phyloP scores from a whole-genome alignment of 2,329 filamentous ascomycete genomes.

The Cladosporium sp. region DNA sequence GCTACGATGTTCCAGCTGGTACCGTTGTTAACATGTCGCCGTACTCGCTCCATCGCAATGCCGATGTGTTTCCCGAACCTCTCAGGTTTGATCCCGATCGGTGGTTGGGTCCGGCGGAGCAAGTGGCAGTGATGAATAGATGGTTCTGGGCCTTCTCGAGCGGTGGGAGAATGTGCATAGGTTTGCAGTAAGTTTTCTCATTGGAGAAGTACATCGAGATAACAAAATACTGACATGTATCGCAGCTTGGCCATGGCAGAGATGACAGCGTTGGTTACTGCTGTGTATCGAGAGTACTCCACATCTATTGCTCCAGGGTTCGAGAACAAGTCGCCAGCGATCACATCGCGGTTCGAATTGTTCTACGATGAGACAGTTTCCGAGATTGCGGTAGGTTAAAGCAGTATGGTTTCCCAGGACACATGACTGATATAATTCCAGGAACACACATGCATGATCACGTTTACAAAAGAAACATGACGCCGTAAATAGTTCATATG shows the following conservation, averaged over 20 bases:
- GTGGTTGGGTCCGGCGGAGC: constrained; percentile 45
- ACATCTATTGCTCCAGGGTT: constrained; percentile 39
- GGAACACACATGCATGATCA: constrained; percentile 23
- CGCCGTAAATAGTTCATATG: no score
- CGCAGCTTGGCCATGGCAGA: constrained; percentile 53
- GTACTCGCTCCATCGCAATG: constrained; percentile 52
- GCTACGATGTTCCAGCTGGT: constrained; percentile 43
- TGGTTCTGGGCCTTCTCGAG: constrained; percentile 54
- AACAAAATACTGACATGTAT: neutral
- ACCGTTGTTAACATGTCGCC: constrained; percentile 51
- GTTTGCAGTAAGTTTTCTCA: constrained; percentile 33
- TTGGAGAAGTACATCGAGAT: neutral
- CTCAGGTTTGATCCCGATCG: constrained; percentile 51
- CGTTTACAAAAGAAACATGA: constrained; percentile 14
- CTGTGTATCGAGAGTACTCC: constrained; percentile 48
- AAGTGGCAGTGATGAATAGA: constrained; percentile 35
- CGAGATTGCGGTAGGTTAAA: constrained; percentile 29
- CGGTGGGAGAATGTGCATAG: constrained; percentile 52
- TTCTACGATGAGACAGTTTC: constrained; percentile 41
- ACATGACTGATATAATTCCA: neutral
- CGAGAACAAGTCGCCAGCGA: constrained; percentile 41
- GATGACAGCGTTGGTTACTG: constrained; percentile 51
- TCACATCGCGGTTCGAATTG: constrained; percentile 47
- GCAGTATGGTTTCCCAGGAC: neutral
- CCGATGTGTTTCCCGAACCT: constrained; percentile 47